Conservation (phyloP, 163 green algal genomes). For the Scenedesmus sp. region DNA sequence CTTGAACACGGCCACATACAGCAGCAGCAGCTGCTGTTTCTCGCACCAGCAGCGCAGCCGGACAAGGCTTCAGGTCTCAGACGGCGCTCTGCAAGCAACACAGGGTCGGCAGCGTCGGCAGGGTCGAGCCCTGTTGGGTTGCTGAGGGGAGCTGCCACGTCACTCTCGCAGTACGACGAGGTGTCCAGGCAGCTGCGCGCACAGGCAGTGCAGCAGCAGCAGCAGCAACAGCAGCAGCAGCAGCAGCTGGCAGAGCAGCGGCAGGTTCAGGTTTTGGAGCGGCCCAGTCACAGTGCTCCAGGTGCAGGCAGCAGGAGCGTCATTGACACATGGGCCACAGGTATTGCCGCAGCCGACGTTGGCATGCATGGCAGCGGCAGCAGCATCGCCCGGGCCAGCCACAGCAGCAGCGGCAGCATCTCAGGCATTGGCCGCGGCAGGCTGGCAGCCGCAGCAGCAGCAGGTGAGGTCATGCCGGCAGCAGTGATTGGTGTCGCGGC, state of each 20-base stretch:
- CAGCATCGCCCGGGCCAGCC: neutral
- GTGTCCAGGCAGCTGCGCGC: conserved; percentile 17
- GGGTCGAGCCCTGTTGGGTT: neutral
- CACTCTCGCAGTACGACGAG: conserved; percentile 15
- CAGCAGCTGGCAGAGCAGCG: neutral
- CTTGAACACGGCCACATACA: neutral
- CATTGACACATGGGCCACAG: neutral
- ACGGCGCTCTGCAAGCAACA: neutral
- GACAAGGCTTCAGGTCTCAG: neutral
- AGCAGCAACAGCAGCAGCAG: neutral
- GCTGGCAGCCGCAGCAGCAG: neutral
- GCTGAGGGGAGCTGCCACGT: neutral
- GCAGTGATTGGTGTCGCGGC: neutral
- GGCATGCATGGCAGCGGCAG: neutral
- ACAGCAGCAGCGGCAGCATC: neutral
- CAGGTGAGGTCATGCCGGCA: neutral
- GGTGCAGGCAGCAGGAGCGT: neutral
- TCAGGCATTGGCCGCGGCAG: neutral
- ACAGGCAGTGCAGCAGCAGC: conserved; percentile 19
- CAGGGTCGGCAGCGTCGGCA: neutral
- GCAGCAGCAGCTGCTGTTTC: neutral
- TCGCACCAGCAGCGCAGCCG: neutral
- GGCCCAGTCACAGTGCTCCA: neutral
- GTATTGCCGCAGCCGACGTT: neutral
- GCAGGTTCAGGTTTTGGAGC: neutral